Evolutionary conservation across 2,329 filamentous ascomycete species (phyloP).

Genomic region (Blastomyces percursus): DNA sequence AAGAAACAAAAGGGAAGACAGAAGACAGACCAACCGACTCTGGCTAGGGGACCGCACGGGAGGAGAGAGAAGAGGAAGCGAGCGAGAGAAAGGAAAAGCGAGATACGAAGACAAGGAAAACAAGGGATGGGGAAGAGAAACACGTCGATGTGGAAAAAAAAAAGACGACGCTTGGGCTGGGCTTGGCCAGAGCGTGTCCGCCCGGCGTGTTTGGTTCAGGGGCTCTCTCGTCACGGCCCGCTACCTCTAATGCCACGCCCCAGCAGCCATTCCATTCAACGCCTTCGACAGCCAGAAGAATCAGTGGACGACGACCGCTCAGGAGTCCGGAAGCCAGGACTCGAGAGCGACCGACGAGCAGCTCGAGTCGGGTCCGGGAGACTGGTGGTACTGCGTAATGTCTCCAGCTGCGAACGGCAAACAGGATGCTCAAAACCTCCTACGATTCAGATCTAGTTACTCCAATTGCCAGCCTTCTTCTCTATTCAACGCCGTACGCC

Average conservation of each 20-base stretch:
- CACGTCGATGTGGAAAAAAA: conserved; percentile 5
- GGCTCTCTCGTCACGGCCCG: background rate
- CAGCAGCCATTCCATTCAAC: background rate
- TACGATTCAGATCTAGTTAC: no score
- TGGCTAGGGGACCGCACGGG: background rate
- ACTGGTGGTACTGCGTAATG: no score
- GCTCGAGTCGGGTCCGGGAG: background rate
- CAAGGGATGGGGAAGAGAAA: conserved; percentile 6
- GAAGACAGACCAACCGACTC: conserved; percentile 3
- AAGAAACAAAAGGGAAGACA: background rate
- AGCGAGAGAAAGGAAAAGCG: conserved; percentile 6
- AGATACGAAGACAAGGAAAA: no score
- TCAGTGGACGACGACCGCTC: no score
- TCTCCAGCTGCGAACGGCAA: background rate
- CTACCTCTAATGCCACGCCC: background rate
- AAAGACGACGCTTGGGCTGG: background rate
- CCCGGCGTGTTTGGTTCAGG: background rate
- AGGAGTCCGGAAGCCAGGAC: no score
- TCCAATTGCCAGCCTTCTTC: background rate
- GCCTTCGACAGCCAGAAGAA: background rate
- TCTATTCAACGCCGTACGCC: background rate
- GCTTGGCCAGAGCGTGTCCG: background rate
- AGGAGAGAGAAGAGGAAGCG: conserved; percentile 7
- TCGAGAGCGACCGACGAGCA: background rate
- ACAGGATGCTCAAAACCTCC: background rate